phyloP scores from a whole-genome alignment of 2,329 filamentous ascomycete species.

The Colletotrichum karsti region DNA sequence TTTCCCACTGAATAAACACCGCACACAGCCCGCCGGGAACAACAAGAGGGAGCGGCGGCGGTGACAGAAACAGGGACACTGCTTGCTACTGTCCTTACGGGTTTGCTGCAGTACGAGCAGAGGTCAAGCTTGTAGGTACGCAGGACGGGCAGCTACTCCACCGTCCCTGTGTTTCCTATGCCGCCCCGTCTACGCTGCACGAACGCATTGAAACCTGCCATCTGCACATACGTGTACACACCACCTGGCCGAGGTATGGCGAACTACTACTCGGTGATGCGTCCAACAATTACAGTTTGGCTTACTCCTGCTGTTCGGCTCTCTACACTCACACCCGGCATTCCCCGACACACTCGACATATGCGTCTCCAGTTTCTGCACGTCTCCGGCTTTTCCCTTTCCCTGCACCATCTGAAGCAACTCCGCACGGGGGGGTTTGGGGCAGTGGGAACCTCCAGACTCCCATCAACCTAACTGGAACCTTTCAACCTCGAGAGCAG shows the following conservation, averaged over 20 bases:
- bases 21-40: not conserved
- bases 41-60: not conserved
- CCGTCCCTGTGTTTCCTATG: not conserved
- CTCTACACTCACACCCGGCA: slow-evolving; percentile 10
- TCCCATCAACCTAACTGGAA: slow-evolving; percentile 8
- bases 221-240: slow-evolving; percentile 1
- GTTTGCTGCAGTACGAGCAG: not conserved
- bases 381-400: slow-evolving; percentile 12
- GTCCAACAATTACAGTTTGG: not conserved
- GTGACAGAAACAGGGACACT: slow-evolving; percentile 4
- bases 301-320: not conserved
- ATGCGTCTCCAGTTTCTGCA: not conserved
- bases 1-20: slow-evolving; percentile 7
- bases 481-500: slow-evolving; percentile 8
- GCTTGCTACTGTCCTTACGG: not conserved
- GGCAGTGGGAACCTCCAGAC: slow-evolving; percentile 3
- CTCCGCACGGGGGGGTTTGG: not conserved
- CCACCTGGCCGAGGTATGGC: slow-evolving; percentile 12
- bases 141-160: not conserved
- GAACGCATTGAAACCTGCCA: slow-evolving; percentile 21
- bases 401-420: slow-evolving; percentile 24
- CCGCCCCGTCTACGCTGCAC: not conserved
- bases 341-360: slow-evolving; percentile 16
- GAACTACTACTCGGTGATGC: not conserved
- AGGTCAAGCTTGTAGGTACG: no score